Evolutionary conservation across 1,284 basidiomycete genomes (phyloP).

Genomic region (Marasmius fiardii): DNA sequence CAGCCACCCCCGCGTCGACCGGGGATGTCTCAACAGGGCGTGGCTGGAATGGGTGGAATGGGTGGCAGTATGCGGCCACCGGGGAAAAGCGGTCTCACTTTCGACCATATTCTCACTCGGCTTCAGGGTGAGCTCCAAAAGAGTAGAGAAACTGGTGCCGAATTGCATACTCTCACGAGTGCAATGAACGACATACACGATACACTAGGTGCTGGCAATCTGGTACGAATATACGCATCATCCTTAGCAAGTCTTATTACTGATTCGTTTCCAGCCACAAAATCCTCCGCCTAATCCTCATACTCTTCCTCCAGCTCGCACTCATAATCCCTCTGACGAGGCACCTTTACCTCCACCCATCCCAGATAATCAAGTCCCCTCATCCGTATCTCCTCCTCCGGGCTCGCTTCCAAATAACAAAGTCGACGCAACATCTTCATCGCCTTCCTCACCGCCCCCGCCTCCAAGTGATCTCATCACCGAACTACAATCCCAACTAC

Average conservation of each 20-base stretch:
- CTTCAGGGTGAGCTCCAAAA: conserved; percentile 90
- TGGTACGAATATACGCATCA: conserved; percentile 47
- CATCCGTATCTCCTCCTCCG: conserved; percentile 19
- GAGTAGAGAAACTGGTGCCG: conserved; percentile 90
- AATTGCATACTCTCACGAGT: conserved; percentile 78
- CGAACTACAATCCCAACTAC: conserved; percentile 78
- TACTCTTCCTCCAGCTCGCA: conserved; percentile 62
- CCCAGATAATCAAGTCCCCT: conserved; percentile 8
- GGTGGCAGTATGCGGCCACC: conserved; percentile 66
- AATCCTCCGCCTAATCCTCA: conserved; percentile 59
- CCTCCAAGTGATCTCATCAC: conserved; percentile 37
- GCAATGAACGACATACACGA: conserved; percentile 92
- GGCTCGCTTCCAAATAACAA: conserved; percentile 30
- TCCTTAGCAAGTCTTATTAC: conserved; percentile 4
- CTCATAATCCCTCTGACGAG: conserved; percentile 36
- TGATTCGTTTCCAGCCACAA: conserved; percentile 39
- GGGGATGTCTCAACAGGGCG: conserved; percentile 50
- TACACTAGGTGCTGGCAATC: conserved; percentile 75
- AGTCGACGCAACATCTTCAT: conserved; percentile 28
- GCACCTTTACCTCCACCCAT: conserved; percentile 6
- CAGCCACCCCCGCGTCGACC: conserved; percentile 47
- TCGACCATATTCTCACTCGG: conserved; percentile 79
- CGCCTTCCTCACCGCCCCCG: conserved; percentile 18
- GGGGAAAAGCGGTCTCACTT: conserved; percentile 75
- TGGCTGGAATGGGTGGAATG: conserved; percentile 73